Conservation (phyloP, 331 rosid species). For the Erythrophleum ivorense region DNA sequence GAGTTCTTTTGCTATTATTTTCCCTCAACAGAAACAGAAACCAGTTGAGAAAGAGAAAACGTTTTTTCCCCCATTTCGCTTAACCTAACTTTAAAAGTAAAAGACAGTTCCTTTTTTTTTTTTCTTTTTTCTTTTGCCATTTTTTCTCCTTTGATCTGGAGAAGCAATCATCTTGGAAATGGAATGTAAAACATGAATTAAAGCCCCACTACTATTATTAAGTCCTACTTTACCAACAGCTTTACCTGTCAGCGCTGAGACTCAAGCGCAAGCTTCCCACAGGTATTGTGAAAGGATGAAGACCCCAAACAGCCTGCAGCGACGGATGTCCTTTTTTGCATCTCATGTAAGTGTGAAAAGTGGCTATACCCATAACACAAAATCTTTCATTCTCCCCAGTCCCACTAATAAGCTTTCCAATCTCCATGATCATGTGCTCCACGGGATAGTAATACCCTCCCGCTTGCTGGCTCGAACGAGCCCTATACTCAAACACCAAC, state of each 20-base stretch:
- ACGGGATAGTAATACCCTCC: constrained; percentile 67
- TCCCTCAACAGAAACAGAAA: constrained; percentile 4
- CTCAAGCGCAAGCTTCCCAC: constrained; percentile 72
- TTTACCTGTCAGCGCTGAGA: constrained; percentile 77
- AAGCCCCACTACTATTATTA: constrained; percentile 31
- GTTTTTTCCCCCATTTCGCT: constrained; percentile 9
- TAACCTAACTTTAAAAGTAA: constrained; percentile 35
- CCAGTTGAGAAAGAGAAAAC: constrained; percentile 8
- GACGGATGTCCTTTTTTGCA: constrained; percentile 81
- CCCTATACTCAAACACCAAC: constrained; percentile 66
- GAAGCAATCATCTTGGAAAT: constrained; percentile 34
- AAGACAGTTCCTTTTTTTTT: constrained; percentile 31
- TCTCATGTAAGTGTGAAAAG: constrained; percentile 82
- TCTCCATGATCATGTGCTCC: constrained; percentile 85
- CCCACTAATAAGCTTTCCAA: constrained; percentile 74
- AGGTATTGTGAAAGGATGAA: constrained; percentile 87
- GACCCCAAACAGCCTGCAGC: constrained; percentile 71
- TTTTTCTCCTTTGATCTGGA: constrained; percentile 23
- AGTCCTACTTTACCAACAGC: neutral
- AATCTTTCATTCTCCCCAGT: constrained; percentile 56
- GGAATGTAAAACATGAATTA: constrained; percentile 24
- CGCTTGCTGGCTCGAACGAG: constrained; percentile 42
- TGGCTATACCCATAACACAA: constrained; percentile 85
- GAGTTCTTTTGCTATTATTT: constrained; percentile 28
- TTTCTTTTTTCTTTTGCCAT: neutral